Conservation (phyloP, 352 stramenopile species). For the Discostella stelligera region DNA sequence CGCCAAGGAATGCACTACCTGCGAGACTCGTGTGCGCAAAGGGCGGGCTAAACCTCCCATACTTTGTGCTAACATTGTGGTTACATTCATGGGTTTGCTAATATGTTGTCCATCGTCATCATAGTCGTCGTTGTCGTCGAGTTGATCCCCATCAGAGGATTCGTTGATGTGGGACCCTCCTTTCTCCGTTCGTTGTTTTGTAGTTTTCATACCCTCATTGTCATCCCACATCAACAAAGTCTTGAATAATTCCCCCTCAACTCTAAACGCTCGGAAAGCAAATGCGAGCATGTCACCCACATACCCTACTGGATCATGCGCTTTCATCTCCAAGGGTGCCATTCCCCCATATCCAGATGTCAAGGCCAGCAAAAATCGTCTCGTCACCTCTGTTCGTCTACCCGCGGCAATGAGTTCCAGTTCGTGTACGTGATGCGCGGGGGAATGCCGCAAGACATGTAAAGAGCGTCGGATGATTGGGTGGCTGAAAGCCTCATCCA, state of each 20-base stretch:
- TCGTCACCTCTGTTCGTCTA: constrained; percentile 63
- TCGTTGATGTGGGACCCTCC: neutral
- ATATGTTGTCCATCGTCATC: constrained; percentile 24
- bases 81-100: constrained; percentile 48
- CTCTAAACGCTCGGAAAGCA: constrained; percentile 67
- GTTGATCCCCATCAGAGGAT: constrained; percentile 5
- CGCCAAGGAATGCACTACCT: constrained; percentile 67
- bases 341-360: constrained; percentile 66
- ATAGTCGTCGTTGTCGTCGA: constrained; percentile 18
- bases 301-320: constrained; percentile 79
- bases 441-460: constrained; percentile 60
- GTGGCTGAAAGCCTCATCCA: constrained; percentile 70
- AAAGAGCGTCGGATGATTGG: constrained; percentile 61
- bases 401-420: constrained; percentile 69
- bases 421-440: constrained; percentile 66
- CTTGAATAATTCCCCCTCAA: constrained; percentile 71
- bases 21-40: constrained; percentile 67
- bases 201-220: constrained; percentile 10
- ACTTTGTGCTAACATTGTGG: constrained; percentile 61
- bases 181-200: neutral
- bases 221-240: constrained; percentile 48
- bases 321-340: constrained; percentile 74
- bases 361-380: constrained; percentile 76
- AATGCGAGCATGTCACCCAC: constrained; percentile 81
- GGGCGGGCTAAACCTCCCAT: constrained; percentile 74